A percentile compares a stretch with the other conserved stretches of the same genome.
These are phyloP conservation scores for Marasmius sp. DNA, from an alignment of 1,284 basidiomycete species.

Conservation along the genomic window DNA sequence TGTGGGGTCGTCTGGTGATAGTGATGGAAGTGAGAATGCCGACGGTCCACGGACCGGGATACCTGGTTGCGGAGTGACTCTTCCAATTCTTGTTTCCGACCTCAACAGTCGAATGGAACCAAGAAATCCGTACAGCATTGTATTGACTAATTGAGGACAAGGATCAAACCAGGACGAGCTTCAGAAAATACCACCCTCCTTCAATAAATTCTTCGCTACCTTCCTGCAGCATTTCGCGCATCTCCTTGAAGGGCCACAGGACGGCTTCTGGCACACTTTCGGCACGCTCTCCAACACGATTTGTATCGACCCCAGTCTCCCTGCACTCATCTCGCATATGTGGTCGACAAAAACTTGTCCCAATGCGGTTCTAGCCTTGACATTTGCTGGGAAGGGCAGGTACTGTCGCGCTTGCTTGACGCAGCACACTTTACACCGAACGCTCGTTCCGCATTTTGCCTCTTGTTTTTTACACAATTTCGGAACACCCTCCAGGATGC, in stretches of 20 bases:
- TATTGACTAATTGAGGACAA: too few species aligned
- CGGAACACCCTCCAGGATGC: neutral
- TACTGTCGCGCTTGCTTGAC: neutral
- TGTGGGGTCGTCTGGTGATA: too few species aligned
- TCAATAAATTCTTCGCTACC: neutral
- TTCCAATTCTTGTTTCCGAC: too few species aligned
- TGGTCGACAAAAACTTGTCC: neutral
- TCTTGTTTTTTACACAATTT: neutral
- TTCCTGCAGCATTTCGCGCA: neutral
- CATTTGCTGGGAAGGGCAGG: neutral
- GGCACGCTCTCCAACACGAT: neutral
- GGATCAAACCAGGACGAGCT: neutral
- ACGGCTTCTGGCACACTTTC: neutral
- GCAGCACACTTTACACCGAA: neutral
- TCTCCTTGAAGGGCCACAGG: neutral
- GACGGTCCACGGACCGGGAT: too few species aligned
- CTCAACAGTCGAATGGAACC: too few species aligned
- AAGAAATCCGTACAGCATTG: too few species aligned
- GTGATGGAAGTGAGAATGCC: too few species aligned
- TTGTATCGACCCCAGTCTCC: neutral
- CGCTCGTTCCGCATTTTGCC: neutral
- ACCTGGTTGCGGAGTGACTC: too few species aligned
- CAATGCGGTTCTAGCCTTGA: neutral
- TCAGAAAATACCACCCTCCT: neutral
- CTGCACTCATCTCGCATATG: neutral